Conservation (phyloP, 371 early-diverging fungal genomes). For the Mucor mucedo region DNA sequence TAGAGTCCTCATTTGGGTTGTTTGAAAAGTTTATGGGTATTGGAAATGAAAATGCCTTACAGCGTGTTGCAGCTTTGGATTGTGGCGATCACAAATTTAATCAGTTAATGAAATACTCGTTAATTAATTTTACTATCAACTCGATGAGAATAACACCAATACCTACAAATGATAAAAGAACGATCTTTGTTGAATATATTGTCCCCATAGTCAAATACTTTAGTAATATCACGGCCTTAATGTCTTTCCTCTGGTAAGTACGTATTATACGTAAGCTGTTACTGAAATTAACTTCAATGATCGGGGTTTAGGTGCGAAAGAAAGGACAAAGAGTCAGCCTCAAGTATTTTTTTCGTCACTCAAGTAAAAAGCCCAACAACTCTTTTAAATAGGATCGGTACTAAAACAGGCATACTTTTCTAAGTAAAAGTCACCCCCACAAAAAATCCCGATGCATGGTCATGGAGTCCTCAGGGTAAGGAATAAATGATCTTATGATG, state of each 20-base stretch:
- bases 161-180: constrained; percentile 22
- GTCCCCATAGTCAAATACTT: constrained; percentile 12
- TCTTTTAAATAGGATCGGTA: constrained; percentile 23
- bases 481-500: constrained; percentile 7
- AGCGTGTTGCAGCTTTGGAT: constrained; percentile 11
- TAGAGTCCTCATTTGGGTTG: constrained; percentile 10
- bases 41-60: constrained; percentile 4
- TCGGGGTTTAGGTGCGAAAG: constrained; percentile 22
- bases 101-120: constrained; percentile 16
- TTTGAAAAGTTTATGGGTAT: constrained; percentile 17
- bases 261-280: constrained; percentile 14
- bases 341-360: constrained; percentile 19
- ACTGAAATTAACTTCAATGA: constrained; percentile 15
- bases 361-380: constrained; percentile 15
- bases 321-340: constrained; percentile 24
- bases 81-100: constrained; percentile 16
- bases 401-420: too few relatives aligned
- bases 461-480: constrained; percentile 23
- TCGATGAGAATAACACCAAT: constrained; percentile 20
- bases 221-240: constrained; percentile 18
- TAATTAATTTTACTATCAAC: constrained; percentile 17
- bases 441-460: constrained; percentile 13
- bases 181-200: constrained; percentile 18
- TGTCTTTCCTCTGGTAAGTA: constrained; percentile 24
- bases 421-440: too few relatives aligned